Evolutionary conservation across 2,329 filamentous ascomycete genomes (phyloP), one percentile per base, ranked within the genome.

Genomic region (Xylariaceae sp.): DNA sequence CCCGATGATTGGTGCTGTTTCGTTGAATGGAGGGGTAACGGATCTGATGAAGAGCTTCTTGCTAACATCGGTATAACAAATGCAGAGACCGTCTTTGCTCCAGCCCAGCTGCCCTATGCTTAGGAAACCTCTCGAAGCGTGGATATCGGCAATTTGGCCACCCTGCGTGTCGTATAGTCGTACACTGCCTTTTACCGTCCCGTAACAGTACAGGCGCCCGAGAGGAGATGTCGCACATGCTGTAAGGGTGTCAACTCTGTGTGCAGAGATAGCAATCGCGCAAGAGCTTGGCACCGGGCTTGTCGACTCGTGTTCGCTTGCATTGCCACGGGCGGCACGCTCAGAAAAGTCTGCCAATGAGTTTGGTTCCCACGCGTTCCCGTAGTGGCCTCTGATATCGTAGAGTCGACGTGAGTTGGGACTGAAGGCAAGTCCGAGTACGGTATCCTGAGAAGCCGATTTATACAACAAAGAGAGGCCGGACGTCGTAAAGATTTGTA

Each of bases 331-430:
- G n/a, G n/a, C n/a, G n/a, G n/a, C n/a, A 18, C 32, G 26, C 15
- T 44, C 42, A 15, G 44, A 36, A 31, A 43, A 43, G 17, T 42
- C 39, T 12, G 44, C 15, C 19, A 51, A 31, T 9, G 29, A 34
- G 25, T 42, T 50, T 5, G 52, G 52, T 29, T 55, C 51, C 53
- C 51, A 55, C 5, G 37, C 46, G 29, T 51, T 56, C 8, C 21
- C 49, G 31, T 53, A 49, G 14, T 34, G 36, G 4, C 50, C 52
- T 22, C 53, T 37, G 16, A 55, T 44, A 29, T 57, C 53, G 33
- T 56, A 56, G 10, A 56, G 29, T 5, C 49, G 48, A 7, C 38
- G 35, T 8, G 38, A 32, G 19, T 54, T 49, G 10, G 51, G 43
- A 29, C 48, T 48, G 26, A 55, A 50, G 12, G 39, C 18, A 10